phyloP scores from a whole-genome alignment of 805 yeast species.

The Grigorovia transvaalensis region DNA sequence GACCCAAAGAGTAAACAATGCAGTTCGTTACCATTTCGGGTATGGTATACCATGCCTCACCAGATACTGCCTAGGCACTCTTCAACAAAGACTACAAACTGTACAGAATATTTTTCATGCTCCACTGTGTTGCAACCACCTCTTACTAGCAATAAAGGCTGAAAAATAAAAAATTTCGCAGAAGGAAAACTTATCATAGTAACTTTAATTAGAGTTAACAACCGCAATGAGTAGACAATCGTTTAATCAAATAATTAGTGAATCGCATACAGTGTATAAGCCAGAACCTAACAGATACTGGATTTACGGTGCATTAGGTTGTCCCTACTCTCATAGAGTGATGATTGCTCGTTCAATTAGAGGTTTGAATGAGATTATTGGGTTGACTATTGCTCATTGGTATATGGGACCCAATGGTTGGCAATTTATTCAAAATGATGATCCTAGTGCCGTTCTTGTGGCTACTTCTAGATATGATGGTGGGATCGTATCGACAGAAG shows the following conservation, averaged over 20 bases:
- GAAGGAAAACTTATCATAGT: background rate
- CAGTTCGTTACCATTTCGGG: no score
- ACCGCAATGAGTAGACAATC: constrained; percentile 13
- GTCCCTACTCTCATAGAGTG: constrained; percentile 92
- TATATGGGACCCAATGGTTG: constrained; percentile 79
- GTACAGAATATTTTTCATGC: no score
- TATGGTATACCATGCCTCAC: no score
- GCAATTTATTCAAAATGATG: constrained; percentile 42
- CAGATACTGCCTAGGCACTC: no score
- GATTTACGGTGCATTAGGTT: constrained; percentile 76
- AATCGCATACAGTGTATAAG: constrained; percentile 43
- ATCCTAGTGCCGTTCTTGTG: constrained; percentile 6
- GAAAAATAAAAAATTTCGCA: background rate
- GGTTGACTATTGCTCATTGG: constrained; percentile 81
- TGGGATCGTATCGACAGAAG: constrained; percentile 10
- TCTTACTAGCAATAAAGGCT: background rate
- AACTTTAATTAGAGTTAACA: background rate
- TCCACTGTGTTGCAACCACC: no score
- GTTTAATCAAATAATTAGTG: constrained; percentile 51
- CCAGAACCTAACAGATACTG: constrained; percentile 80
- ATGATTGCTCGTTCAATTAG: constrained; percentile 61
- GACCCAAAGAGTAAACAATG: no score
- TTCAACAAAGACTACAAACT: no score
- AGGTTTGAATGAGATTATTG: constrained; percentile 53
- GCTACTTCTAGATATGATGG: constrained; percentile 13